phyloP scores from a whole-genome alignment of 768 basidiomycete species.

The Phanerodontia chrysosporium region DNA sequence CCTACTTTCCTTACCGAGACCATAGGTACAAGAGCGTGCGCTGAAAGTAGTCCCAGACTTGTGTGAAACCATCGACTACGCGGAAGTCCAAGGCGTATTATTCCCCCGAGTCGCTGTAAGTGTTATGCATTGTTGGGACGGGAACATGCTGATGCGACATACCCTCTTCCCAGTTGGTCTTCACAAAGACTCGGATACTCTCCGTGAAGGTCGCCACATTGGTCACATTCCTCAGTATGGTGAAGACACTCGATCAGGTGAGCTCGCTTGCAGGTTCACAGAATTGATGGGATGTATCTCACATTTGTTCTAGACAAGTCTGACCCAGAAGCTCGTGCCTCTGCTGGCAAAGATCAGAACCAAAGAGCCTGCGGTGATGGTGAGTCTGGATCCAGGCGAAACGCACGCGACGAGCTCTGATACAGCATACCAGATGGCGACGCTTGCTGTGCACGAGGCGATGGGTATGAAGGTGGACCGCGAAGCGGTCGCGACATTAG shows the following conservation, averaged over 20 bases:
- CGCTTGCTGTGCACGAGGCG: slow-evolving; percentile 86
- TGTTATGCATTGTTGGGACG: slow-evolving; percentile 4
- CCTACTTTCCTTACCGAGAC: not conserved
- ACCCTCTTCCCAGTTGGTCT: slow-evolving; percentile 62
- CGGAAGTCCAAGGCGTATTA: slow-evolving; percentile 85
- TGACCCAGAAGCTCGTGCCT: slow-evolving; percentile 95
- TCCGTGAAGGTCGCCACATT: slow-evolving; percentile 90
- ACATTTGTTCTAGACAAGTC: slow-evolving; percentile 47
- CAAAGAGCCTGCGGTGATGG: slow-evolving; percentile 94
- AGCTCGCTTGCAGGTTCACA: slow-evolving; percentile 8
- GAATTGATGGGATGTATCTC: not conserved
- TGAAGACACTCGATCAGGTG: slow-evolving; percentile 87
- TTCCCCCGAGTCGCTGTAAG: slow-evolving; percentile 92
- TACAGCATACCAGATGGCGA: slow-evolving; percentile 63
- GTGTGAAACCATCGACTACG: slow-evolving; percentile 93
- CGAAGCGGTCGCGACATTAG: slow-evolving; percentile 66
- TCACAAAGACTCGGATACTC: slow-evolving; percentile 86
- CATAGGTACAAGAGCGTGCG: slow-evolving; percentile 87
- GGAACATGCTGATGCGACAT: slow-evolving; percentile 1
- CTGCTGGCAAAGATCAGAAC: slow-evolving; percentile 92
- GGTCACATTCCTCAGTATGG: slow-evolving; percentile 79
- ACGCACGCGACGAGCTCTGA: not conserved
- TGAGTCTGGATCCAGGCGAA: slow-evolving; percentile 28
- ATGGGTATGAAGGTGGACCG: slow-evolving; percentile 95
- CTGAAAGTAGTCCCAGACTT: slow-evolving; percentile 79